These are phyloP conservation scores for Annulohypoxylon bovei DNA, from an alignment of 495 filamentous ascomycete genomes.

Conservation along the genomic window DNA sequence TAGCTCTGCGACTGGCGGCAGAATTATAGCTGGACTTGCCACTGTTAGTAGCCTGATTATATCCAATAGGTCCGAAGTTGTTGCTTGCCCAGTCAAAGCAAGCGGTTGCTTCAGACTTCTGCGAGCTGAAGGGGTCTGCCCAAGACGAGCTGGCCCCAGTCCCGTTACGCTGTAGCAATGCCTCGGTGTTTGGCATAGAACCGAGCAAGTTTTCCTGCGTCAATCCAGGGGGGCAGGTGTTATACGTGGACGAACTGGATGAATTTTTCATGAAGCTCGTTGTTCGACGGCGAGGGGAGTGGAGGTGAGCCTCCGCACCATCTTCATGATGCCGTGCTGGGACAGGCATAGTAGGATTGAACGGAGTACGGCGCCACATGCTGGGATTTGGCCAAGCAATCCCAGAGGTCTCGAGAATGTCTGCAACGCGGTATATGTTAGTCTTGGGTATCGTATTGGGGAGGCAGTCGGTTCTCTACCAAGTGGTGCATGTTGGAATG, in stretches of 20 bases:
- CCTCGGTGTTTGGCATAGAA: slow-evolving; percentile 38
- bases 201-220: slow-evolving; percentile 39
- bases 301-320: slow-evolving; percentile 53
- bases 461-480: slow-evolving; percentile 58
- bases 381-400: slow-evolving; percentile 84
- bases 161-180: slow-evolving; percentile 38
- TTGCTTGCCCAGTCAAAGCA: slow-evolving; percentile 51
- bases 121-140: slow-evolving; percentile 49
- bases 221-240: slow-evolving; percentile 24
- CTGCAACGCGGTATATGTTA: slow-evolving; percentile 47
- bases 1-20: slow-evolving; percentile 32
- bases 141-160: slow-evolving; percentile 35
- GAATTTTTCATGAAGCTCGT: slow-evolving; percentile 38
- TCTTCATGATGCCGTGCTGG: slow-evolving; percentile 55
- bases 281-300: slow-evolving; percentile 52
- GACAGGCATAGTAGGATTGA: slow-evolving; percentile 50
- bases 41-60: slow-evolving; percentile 23
- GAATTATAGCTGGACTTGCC: slow-evolving; percentile 34
- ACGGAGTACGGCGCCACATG: slow-evolving; percentile 70
- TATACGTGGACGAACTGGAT: slow-evolving; percentile 19
- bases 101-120: slow-evolving; percentile 45
- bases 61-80: slow-evolving; percentile 38
- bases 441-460: slow-evolving; percentile 31
- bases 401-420: slow-evolving; percentile 76
- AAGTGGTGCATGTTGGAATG: slow-evolving; percentile 87